Conservation (phyloP, 805 yeast genomes). For the Debaryomyces hansenii region DNA sequence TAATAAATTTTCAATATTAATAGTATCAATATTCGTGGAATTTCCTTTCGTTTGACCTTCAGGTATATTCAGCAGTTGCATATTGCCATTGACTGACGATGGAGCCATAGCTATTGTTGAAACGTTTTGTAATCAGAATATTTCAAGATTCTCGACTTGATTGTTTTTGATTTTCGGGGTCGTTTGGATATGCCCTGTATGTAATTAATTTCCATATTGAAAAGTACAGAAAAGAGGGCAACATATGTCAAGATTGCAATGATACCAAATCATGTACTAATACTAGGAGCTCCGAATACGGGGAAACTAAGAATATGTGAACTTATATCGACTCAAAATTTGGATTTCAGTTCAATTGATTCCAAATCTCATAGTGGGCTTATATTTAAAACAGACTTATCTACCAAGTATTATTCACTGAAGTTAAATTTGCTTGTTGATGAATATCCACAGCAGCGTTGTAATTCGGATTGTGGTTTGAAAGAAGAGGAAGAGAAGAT, state of each 20-base stretch:
- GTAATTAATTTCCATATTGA: neutral
- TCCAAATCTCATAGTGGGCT: constrained; percentile 32
- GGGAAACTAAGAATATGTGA: constrained; percentile 38
- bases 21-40: constrained; percentile 16
- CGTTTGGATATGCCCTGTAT: neutral
- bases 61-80: constrained; percentile 1
- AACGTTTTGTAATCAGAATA: neutral
- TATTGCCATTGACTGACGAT: constrained; percentile 6
- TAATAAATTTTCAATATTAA: constrained; percentile 37
- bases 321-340: constrained; percentile 26
- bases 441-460: constrained; percentile 30
- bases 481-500: constrained; percentile 10
- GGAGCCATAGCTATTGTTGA: constrained; percentile 7
- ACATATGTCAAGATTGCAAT: constrained; percentile 3
- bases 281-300: constrained; percentile 44
- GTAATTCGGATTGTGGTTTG: neutral
- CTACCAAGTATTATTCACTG: constrained; percentile 33
- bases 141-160: neutral
- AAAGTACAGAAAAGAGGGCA: no score
- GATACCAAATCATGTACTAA: constrained; percentile 41
- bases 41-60: constrained; percentile 5
- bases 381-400: constrained; percentile 22
- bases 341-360: constrained; percentile 31
- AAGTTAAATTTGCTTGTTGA: constrained; percentile 34
- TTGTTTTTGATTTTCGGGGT: neutral